Conservation (phyloP, 2,329 filamentous ascomycete species). For the Magnaporthiopsis incrustans region DNA sequence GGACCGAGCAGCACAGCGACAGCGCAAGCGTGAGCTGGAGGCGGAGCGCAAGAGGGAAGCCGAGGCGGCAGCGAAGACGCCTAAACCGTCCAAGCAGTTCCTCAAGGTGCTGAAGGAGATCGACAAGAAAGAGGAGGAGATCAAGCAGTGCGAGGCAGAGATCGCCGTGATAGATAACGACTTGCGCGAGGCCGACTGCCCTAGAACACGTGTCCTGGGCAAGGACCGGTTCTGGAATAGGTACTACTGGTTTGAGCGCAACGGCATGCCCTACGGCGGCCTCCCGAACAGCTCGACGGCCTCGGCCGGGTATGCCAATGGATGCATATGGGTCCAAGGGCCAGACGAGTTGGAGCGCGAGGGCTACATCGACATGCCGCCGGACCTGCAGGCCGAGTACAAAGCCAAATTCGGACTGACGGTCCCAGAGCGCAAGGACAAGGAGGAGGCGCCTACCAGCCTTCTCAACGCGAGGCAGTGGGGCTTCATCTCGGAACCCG, state of each 20-base stretch:
- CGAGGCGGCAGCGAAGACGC: conserved; percentile 55
- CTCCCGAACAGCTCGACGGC: conserved; percentile 84
- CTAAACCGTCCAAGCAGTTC: conserved; percentile 81
- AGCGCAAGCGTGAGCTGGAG: conserved; percentile 61
- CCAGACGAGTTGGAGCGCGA: conserved; percentile 81
- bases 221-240: conserved; percentile 97
- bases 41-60: conserved; percentile 62
- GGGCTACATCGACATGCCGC: conserved; percentile 73
- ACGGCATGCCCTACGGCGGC: conserved; percentile 92
- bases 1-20: conserved; percentile 65
- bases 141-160: conserved; percentile 76
- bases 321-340: conserved; percentile 92
- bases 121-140: conserved; percentile 72
- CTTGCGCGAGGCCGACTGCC: conserved; percentile 86
- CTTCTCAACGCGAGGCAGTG: conserved; percentile 74
- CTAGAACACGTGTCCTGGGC: conserved; percentile 79
- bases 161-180: conserved; percentile 85
- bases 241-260: conserved; percentile 99
- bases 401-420: conserved; percentile 71
- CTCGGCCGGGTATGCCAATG: conserved; percentile 78
- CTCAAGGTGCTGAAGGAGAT: conserved; percentile 83
- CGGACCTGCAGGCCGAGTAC: conserved; percentile 68
- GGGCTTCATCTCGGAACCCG: conserved; percentile 82
- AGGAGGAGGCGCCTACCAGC: conserved; percentile 76
- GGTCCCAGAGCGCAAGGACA: conserved; percentile 73